Evolutionary conservation across 2,329 filamentous ascomycete genomes (phyloP), one percentile per base, ranked within the genome.

Genomic region (Sarocladium strictum): DNA sequence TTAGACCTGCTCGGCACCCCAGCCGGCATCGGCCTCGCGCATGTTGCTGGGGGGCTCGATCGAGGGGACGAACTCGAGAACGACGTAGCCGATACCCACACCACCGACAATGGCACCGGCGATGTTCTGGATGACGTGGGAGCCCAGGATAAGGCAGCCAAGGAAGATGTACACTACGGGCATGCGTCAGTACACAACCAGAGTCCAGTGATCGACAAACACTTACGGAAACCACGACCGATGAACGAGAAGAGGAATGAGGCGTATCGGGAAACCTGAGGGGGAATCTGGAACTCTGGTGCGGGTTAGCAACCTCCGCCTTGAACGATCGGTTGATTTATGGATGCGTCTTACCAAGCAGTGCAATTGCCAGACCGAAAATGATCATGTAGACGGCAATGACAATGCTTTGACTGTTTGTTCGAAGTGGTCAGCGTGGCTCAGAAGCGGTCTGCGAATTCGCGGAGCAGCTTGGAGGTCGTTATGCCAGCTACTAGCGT

Each of bases 231-330:
- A 73, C 94, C 94, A 68, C 94, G 91, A 58, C 94, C 94, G 63
- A 97, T 76, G 80, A 99, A 97, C 56, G 90, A 96, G 79, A 97
- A 97, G 73, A 97, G 86, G 79, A 99, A 99, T 11, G 90, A 96
- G 54, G 91, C 93, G 77, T 97, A 96, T 74, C 90, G 87, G 56
- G 91, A 87, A 54, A 96, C 80, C 70, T 96, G 92, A 57, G 92
- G 90, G 52, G 94, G 93, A 63, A 97, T 93, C 73, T 96, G 88
- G 76, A 97, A 96, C 74, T 99, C 94, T 79, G 64, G 33, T 11
- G 33, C 11, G 33, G 54, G 60, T 69, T 58, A 69, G 64, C 37
- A 41, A n/a, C n/a, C n/a, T n/a, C n/a, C n/a, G n/a, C n/a, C n/a
- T n/a, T n/a, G n/a, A n/a, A n/a, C n/a, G n/a, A n/a, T n/a, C n/a